Conservation (phyloP, 495 filamentous ascomycete genomes). For the Annulohypoxylon bovei region DNA sequence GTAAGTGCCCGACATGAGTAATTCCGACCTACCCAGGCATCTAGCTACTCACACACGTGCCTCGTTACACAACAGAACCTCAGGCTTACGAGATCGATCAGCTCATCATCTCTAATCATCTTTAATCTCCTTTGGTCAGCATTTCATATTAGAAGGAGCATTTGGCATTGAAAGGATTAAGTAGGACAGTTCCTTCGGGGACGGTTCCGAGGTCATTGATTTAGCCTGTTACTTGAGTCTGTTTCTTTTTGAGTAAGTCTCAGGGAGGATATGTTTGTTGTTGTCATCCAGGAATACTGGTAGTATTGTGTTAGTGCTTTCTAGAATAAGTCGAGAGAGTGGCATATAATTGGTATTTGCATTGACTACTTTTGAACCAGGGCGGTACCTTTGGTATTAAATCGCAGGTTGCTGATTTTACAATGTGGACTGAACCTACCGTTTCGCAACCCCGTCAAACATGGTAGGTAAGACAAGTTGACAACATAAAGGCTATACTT, state of each 20-base stretch:
- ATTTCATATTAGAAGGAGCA: background rate
- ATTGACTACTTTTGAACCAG: background rate
- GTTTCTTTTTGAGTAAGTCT: slow-evolving; percentile 1
- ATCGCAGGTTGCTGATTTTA: background rate
- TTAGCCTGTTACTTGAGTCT: background rate
- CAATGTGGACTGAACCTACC: no score
- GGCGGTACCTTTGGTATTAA: background rate
- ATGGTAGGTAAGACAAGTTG: background rate
- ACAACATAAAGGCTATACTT: background rate
- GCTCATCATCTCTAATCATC: slow-evolving; percentile 5
- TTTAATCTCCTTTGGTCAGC: background rate
- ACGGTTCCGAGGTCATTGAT: no score
- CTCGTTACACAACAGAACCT: background rate
- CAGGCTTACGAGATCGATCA: background rate
- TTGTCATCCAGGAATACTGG: background rate
- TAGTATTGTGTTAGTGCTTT: background rate
- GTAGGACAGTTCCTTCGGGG: background rate
- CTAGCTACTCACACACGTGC: background rate
- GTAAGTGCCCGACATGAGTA: background rate
- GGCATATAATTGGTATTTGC: background rate
- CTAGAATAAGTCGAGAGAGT: no score
- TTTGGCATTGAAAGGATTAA: background rate
- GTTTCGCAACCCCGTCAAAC: background rate
- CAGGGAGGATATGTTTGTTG: background rate
- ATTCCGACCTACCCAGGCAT: background rate